Evolutionary conservation across 2,329 filamentous ascomycete species (phyloP), one percentile per base, ranked within the genome.

Genomic region (Stromatinia cepivora): DNA sequence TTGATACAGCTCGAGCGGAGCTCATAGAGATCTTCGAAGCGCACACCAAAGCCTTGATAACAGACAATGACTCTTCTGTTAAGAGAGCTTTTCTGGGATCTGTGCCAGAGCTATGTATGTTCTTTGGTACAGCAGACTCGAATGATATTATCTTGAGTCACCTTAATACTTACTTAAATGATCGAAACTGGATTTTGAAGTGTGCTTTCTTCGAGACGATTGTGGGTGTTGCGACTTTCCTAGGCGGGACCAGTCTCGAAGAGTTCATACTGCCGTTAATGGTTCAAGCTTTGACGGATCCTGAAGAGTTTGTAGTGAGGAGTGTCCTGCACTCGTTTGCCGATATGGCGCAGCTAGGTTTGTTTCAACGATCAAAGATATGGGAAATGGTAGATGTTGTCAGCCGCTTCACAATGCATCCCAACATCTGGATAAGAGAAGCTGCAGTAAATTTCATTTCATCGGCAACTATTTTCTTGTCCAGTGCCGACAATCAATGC

Each of bases 131-230:
- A 71, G 86, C 90, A n/a, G 91, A 93, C 76, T 91, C 94, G 1
- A 97, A 96, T 78, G 95, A 99, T 77, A 92, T 99, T n/a, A 89
- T 99, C 22, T 83, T 99, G 31, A 97, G 93, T 45, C 95, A 99
- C 81, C 83, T 99, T 39, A 98, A 98, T 77, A 99, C 95, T 0
- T 99, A 99, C 76, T 82, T 99, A 11, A 99, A 99, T 74, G 95
- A 98, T 76, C 88, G 91, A 54, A 94, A 99, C 78, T 99, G 95
- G 95, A 93, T 93, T 79, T 82, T 99, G 45, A 97, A 97, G 79
- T 97, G 93, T 76, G 93, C 94, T 3, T 98, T 98, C 78, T 97
- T 99, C 76, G 94, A 97, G 77, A 92, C 93, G 0, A 93, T 98
- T 36, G 92, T 98, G 22, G 94, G 94, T 4, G 94, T 99, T 73